These are phyloP conservation scores for Lanmaoa pseudosensibilis DNA, from an alignment of 768 basidiomycete species.

Conservation along the genomic window DNA sequence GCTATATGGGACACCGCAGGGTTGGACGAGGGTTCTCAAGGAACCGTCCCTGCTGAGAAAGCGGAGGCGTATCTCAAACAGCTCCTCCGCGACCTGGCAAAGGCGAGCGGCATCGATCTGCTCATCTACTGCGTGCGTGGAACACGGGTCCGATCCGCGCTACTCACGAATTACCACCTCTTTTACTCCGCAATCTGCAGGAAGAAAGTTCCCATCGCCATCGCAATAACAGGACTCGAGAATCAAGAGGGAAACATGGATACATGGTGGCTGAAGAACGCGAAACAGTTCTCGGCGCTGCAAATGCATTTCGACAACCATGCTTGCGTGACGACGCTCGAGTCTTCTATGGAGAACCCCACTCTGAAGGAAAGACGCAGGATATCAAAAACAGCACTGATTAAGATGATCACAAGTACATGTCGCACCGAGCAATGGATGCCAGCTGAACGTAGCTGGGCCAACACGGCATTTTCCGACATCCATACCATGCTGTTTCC, in stretches of 20 bases:
- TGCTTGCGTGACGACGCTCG: conserved; percentile 41
- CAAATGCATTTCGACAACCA: conserved; percentile 36
- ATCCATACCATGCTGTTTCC: conserved; percentile 20
- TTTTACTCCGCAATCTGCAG: conserved; percentile 42
- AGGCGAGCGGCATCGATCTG: conserved; percentile 18
- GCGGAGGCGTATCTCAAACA: conserved; percentile 30
- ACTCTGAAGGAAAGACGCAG: conserved; percentile 15
- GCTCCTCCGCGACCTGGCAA: conserved; percentile 23
- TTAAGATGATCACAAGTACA: conserved; percentile 19
- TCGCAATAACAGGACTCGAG: conserved; percentile 43
- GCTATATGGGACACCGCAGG: conserved; percentile 29
- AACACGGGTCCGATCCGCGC: conserved; percentile 16
- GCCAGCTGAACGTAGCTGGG: conserved; percentile 24
- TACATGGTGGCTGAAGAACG: conserved; percentile 32
- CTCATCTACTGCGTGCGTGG: conserved; percentile 33
- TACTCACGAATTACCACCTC: conserved; percentile 38
- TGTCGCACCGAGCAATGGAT: conserved; percentile 27
- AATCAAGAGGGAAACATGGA: conserved; percentile 31
- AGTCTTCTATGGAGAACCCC: conserved; percentile 5
- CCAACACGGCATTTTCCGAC: conserved; percentile 21
- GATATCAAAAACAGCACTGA: conserved; percentile 23
- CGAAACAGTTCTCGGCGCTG: conserved; percentile 24
- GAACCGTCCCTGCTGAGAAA: conserved; percentile 22
- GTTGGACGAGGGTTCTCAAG: conserved; percentile 24
- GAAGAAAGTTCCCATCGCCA: conserved; percentile 37